These are phyloP conservation scores for Solanum sitiens DNA, from an alignment of 257 asterid genomes.

Conservation along the genomic window DNA sequence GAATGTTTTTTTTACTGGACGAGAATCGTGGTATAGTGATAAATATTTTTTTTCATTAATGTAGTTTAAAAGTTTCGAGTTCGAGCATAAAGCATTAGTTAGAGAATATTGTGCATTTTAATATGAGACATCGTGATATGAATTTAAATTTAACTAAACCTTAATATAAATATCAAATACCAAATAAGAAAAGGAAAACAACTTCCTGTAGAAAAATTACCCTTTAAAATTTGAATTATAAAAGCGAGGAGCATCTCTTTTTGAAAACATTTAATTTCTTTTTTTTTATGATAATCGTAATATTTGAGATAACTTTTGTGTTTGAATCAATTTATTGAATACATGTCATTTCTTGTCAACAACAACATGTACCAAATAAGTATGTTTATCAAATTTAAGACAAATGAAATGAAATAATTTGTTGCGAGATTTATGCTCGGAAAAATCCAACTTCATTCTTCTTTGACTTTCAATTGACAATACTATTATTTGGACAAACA, in stretches of 20 bases:
- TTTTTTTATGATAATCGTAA: neutral
- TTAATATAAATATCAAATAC: no score
- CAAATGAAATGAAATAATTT: neutral
- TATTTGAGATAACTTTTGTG: neutral
- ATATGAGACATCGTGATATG: neutral
- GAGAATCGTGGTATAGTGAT: accelerated
- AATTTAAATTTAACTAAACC: no score
- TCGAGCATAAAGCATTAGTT: neutral
- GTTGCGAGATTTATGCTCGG: neutral
- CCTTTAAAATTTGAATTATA: neutral
- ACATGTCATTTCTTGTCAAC: neutral
- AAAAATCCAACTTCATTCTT: neutral
- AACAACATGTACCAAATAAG: neutral
- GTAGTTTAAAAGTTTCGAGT: accelerated
- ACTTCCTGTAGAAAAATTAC: accelerated
- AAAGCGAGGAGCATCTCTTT: neutral
- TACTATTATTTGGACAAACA: neutral
- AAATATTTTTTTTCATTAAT: neutral
- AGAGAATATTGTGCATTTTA: neutral
- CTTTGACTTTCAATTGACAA: neutral
- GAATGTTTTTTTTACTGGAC: neutral
- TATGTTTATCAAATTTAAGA: neutral
- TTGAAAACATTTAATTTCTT: neutral
- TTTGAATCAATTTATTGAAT: neutral
- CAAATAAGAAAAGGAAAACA: no score